phyloP scores from a whole-genome alignment of 176 grass and related monocot species.

The Avena eriantha region DNA sequence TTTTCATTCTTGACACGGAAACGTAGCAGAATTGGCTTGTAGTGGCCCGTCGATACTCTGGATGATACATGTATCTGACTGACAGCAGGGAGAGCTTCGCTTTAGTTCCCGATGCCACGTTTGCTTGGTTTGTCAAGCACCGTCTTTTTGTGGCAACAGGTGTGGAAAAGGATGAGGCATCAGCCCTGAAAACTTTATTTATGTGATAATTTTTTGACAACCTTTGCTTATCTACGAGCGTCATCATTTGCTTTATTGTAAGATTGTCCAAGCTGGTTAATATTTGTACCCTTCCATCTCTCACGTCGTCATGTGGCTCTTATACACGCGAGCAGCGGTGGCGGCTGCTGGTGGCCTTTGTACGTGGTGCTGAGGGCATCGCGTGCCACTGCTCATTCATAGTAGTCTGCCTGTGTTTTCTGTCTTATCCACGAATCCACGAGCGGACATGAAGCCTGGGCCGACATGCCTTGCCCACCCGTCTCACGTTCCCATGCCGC shows the following conservation, averaged over 20 bases:
- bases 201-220: not conserved
- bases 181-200: not conserved
- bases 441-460: no score
- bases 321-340: no score
- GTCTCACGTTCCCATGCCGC: not conserved
- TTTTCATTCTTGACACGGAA: not conserved
- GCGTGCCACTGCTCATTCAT: not conserved
- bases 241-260: slow-evolving; percentile 32
- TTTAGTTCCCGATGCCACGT: not conserved
- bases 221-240: not conserved
- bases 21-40: not conserved
- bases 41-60: not conserved
- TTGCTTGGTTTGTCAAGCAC: not conserved
- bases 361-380: not conserved
- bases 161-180: not conserved
- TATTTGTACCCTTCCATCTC: not conserved
- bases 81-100: not conserved
- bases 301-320: not conserved
- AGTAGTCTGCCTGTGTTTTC: no score
- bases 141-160: not conserved
- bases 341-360: not conserved
- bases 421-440: no score
- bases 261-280: not conserved
- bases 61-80: not conserved
- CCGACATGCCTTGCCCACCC: not conserved